Conservation (phyloP, 805 yeast species). For the Wickerhamiella bombiphila region DNA sequence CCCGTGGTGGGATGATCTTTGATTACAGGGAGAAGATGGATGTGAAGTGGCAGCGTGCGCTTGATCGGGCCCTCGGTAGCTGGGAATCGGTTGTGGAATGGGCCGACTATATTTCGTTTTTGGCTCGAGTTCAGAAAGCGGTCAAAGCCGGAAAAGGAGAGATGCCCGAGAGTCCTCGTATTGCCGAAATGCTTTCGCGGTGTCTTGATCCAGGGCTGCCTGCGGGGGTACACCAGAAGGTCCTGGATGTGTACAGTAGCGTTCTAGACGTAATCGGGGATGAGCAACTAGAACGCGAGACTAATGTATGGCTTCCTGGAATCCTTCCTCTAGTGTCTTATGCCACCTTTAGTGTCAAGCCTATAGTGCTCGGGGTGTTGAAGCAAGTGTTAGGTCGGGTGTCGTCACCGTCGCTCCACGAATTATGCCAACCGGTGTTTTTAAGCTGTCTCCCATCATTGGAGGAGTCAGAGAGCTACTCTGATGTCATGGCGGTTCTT, state of each 20-base stretch:
- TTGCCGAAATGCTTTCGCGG: conserved; percentile 58
- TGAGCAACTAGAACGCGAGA: conserved; percentile 37
- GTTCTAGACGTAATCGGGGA: conserved; percentile 52
- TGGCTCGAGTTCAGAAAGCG: conserved; percentile 65
- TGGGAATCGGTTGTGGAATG: conserved; percentile 85
- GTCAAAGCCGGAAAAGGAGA: conserved; percentile 27
- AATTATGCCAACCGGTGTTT: conserved; percentile 52
- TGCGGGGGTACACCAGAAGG: conserved; percentile 87
- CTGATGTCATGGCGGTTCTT: conserved; percentile 42
- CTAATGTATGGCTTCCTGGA: conserved; percentile 84
- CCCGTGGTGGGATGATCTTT: neutral
- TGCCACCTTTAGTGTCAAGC: conserved; percentile 80
- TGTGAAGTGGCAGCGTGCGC: conserved; percentile 25
- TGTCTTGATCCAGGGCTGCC: conserved; percentile 76
- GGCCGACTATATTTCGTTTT: conserved; percentile 93
- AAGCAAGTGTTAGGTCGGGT: conserved; percentile 41
- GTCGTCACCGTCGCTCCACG: conserved; percentile 28
- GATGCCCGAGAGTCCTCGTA: conserved; percentile 52
- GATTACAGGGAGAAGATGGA: conserved; percentile 5
- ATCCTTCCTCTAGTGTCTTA: conserved; percentile 76
- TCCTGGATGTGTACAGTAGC: conserved; percentile 59
- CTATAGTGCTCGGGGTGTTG: conserved; percentile 52
- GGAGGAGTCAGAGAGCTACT: conserved; percentile 84
- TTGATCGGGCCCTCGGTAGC: conserved; percentile 56
- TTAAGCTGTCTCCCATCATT: conserved; percentile 71